These are phyloP conservation scores for Schizosaccharomyces japonicus DNA, from an alignment of 805 yeast species.

Conservation along the genomic window DNA sequence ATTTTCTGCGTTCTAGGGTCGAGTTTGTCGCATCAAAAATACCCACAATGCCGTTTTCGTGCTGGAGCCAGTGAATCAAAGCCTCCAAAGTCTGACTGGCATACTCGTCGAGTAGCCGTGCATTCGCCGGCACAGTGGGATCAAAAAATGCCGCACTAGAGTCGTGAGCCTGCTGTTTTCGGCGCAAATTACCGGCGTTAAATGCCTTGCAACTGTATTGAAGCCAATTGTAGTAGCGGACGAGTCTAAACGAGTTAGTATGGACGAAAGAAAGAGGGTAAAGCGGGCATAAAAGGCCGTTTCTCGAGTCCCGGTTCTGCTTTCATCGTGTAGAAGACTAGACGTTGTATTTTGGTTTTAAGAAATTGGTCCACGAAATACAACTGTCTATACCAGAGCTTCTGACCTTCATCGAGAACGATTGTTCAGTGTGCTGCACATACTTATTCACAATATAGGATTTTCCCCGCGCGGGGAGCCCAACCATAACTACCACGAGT, in stretches of 20 bases:
- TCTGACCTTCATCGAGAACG: no score
- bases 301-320: no score
- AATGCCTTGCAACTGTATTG: conserved; percentile 77
- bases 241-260: no score
- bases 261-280: no score
- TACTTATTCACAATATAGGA: conserved; percentile 70
- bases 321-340: no score
- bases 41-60: conserved; percentile 76
- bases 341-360: no score
- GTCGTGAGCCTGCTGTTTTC: conserved; percentile 17
- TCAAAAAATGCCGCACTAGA: conserved; percentile 73
- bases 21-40: conserved; percentile 86
- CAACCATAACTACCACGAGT: conserved; percentile 87
- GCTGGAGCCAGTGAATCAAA: conserved; percentile 52
- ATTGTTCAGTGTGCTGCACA: no score
- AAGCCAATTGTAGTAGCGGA: conserved; percentile 78
- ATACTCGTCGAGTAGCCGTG: conserved; percentile 67
- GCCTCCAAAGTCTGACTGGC: conserved; percentile 83
- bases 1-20: conserved; percentile 44
- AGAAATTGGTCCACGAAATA: no score
- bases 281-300: no score
- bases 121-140: conserved; percentile 47
- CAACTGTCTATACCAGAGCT: no score
- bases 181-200: conserved; percentile 85
- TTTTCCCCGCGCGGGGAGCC: conserved; percentile 82